Percentiles rank a stretch among this genome's conserved stretches.
phyloP scores from a whole-genome alignment of 2,329 filamentous ascomycete species.

The Kalmusia sp. region DNA sequence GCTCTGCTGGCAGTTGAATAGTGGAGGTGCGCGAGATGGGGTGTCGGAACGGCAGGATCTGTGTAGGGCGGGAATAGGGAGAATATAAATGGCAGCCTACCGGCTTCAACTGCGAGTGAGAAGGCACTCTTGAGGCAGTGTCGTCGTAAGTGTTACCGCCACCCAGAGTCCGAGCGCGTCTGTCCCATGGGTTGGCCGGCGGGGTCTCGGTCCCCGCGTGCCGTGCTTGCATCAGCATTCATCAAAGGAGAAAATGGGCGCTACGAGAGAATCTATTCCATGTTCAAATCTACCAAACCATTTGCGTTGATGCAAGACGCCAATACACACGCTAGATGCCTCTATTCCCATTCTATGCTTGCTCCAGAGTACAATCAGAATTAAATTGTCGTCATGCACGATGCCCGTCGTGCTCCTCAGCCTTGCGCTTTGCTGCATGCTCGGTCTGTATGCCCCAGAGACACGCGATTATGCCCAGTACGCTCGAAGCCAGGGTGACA shows the following conservation, averaged over 20 bases:
- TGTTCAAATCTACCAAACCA: background rate
- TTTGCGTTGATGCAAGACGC: background rate
- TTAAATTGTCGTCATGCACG: slow-evolving; percentile 24
- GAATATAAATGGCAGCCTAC: slow-evolving; percentile 8
- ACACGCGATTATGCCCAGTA: slow-evolving; percentile 72
- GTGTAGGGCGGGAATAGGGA: background rate
- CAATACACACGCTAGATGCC: background rate
- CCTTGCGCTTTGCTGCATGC: slow-evolving; percentile 43
- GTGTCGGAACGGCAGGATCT: background rate
- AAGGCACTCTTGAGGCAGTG: slow-evolving; percentile 4
- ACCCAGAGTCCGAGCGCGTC: slow-evolving; percentile 11
- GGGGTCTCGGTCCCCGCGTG: slow-evolving; percentile 7
- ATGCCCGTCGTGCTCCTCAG: slow-evolving; percentile 39
- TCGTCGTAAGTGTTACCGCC: slow-evolving; percentile 12
- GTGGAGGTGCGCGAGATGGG: background rate
- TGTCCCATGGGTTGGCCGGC: background rate
- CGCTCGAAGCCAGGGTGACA: slow-evolving; percentile 76
- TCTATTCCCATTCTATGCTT: background rate
- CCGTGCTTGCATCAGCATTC: background rate
- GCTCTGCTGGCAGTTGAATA: background rate
- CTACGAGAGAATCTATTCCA: background rate
- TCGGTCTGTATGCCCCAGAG: slow-evolving; percentile 74
- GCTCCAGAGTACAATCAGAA: background rate
- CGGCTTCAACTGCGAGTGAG: slow-evolving; percentile 2
- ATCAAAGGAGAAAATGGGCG: background rate